Conservation (phyloP, 1,139 yeast genomes). For the Kodamaea fungicola region DNA sequence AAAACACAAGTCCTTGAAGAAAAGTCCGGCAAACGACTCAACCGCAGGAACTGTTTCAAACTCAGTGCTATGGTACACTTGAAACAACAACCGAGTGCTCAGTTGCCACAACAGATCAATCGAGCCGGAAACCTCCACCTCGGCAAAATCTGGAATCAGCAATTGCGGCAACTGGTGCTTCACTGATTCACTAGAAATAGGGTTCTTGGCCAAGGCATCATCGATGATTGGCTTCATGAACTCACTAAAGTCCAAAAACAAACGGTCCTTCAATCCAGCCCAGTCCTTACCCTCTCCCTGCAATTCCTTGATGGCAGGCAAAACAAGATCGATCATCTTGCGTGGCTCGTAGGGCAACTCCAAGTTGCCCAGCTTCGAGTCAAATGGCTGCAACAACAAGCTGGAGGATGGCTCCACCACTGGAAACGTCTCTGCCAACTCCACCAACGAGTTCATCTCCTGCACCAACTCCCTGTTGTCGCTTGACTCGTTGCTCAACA, state of each 20-base stretch:
- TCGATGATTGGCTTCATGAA: conserved; percentile 35
- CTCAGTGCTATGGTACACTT: conserved; percentile 54
- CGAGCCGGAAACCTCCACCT: conserved; percentile 24
- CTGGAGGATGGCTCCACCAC: conserved; percentile 20
- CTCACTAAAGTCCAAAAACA: conserved; percentile 34
- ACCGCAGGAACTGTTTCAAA: conserved; percentile 74
- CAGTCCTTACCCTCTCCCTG: conserved; percentile 28
- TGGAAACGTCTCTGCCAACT: conserved; percentile 38
- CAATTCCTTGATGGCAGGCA: conserved; percentile 48
- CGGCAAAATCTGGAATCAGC: conserved; percentile 42
- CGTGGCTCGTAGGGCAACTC: conserved; percentile 53
- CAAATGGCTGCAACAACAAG: conserved; percentile 37
- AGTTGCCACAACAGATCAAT: conserved; percentile 39
- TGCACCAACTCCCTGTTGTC: conserved; percentile 25
- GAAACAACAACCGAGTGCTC: conserved; percentile 60
- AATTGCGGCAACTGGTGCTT: conserved; percentile 47
- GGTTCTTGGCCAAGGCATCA: conserved; percentile 32
- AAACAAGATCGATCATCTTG: conserved; percentile 48
- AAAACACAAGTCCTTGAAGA: conserved; percentile 70
- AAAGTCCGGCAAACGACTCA: conserved; percentile 50
- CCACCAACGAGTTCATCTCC: conserved; percentile 43
- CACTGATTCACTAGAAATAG: conserved; percentile 38
- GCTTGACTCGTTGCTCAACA: conserved; percentile 43
- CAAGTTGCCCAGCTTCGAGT: conserved; percentile 28
- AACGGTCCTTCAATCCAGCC: conserved; percentile 20